A percentile compares a stretch with the other conserved stretches of the same genome.
phyloP scores from a whole-genome alignment of 1,284 basidiomycete genomes.

The Apiotrichum sp. region DNA sequence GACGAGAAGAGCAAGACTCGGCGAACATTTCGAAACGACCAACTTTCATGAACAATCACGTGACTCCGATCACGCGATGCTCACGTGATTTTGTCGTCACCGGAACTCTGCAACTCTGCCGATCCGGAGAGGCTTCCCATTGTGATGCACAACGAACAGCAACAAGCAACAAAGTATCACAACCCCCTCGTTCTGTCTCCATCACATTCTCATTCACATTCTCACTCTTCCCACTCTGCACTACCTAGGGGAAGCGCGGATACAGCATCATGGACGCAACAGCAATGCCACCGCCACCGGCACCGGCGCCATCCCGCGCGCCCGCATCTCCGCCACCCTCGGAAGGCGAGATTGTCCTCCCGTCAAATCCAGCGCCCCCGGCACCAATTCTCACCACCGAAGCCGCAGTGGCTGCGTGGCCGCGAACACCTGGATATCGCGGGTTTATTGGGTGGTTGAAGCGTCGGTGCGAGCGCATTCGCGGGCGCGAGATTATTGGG shows the following conservation, averaged over 20 bases:
- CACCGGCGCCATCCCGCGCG: not conserved
- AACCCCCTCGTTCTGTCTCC: too few relatives aligned
- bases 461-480: conserved; percentile 65
- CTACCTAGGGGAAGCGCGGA: too few relatives aligned
- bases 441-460: conserved; percentile 68
- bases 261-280: too few relatives aligned
- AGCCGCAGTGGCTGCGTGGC: conserved; percentile 63
- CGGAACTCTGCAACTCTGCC: too few relatives aligned
- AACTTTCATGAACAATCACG: conserved; percentile 1
- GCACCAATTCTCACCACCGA: conserved; percentile 51
- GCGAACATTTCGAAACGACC: not conserved
- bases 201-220: too few relatives aligned
- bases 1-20: not conserved
- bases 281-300: not conserved
- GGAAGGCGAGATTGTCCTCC: conserved; percentile 11
- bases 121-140: too few relatives aligned
- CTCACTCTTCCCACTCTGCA: too few relatives aligned
- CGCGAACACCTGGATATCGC: conserved; percentile 59
- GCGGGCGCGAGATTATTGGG: conserved; percentile 51
- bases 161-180: not conserved
- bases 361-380: conserved; percentile 20
- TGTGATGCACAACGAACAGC: not conserved
- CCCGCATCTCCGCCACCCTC: not conserved
- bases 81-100: too few relatives aligned
- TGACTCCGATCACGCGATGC: not conserved